Base-by-base conservation (phyloP, 2,329 filamentous ascomycete genomes). In the Septoria petroselini region DNA sequence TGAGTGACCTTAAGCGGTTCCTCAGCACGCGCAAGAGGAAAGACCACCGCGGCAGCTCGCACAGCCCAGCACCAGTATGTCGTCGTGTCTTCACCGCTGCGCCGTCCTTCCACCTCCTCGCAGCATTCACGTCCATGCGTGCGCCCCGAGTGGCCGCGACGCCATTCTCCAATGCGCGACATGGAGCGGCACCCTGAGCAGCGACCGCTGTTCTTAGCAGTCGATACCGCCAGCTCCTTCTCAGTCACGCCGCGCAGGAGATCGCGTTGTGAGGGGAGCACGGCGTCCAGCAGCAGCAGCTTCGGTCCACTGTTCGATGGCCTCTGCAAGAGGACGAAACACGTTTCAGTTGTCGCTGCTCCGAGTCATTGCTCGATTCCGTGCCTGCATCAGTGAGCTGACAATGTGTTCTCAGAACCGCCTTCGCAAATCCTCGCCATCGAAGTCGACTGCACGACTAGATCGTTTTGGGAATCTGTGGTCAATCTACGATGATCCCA, bases 1-100 rank as follows among this genome's bases (percentile, higher is more conserved):
- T 76, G 72, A 73, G 71, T 62, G 72, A 70, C 64, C 71, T 78
- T 55, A 82, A 80, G 65, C 82, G 84, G 62, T 83, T 89, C 66
- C 80, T 87, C 53, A 86, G 81, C 68, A 76, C 84, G 59, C 80
- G 84, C 58, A 85, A 88, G 62, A 88, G 74, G 68, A 65, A 65
- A 58, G 43, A 46, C 43, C 55, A 54, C 47, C 52, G 54, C 9
- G 50, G 53, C 27, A 50, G 51, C 48, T 54, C 52, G 34, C 57
- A 58, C 44, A 38, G 33, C 33, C 50, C 55, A 15, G 43, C 53
- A 27, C 58, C 48, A 56, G 57, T 59, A 59, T 48, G 57, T 35
- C n/a, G n/a, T n/a, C n/a, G n/a, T 17, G 8, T 35, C 1, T 35
- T 15, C 42, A 27, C 5, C 23, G 18, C 31, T 45, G n/a, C 27